A percentile compares a stretch with the other conserved stretches of the same genome.
These are phyloP conservation scores for Vaccinium darrowii DNA, from an alignment of 148 eudicot species.

Conservation along the genomic window DNA sequence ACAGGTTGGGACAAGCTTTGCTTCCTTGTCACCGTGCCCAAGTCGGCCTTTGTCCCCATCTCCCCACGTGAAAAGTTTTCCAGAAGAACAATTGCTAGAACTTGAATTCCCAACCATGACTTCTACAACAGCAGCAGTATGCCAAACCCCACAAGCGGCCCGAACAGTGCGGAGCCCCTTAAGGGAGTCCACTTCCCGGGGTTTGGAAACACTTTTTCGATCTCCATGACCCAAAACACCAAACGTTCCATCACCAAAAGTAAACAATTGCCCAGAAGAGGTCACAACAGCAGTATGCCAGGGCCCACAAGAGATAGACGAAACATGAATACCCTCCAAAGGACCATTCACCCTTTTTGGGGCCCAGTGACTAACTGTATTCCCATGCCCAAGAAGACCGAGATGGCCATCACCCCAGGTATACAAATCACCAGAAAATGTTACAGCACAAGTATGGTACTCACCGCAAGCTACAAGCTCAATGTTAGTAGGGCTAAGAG, in stretches of 20 bases:
- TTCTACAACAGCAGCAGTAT: slow-evolving; percentile 98
- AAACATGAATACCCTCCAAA: slow-evolving; percentile 90
- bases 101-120: slow-evolving; percentile 92
- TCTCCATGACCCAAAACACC: slow-evolving; percentile 97
- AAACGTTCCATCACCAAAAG: slow-evolving; percentile 95
- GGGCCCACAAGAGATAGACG: slow-evolving; percentile 90
- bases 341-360: slow-evolving; percentile 90
- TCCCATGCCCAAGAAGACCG: slow-evolving; percentile 94
- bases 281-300: slow-evolving; percentile 99
- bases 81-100: slow-evolving; percentile 93
- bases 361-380: slow-evolving; percentile 88
- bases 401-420: slow-evolving; percentile 96
- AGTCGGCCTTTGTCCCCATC: slow-evolving; percentile 95
- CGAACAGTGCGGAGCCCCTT: slow-evolving; percentile 91
- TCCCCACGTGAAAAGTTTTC: slow-evolving; percentile 97
- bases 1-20: slow-evolving; percentile 92
- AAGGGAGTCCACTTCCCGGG: slow-evolving; percentile 92
- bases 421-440: slow-evolving; percentile 92
- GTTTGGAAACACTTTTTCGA: slow-evolving; percentile 67
- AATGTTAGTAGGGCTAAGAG: slow-evolving; percentile 75
- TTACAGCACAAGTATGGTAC: slow-evolving; percentile 91
- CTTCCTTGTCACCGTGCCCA: slow-evolving; percentile 92
- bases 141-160: slow-evolving; percentile 98
- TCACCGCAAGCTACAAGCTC: slow-evolving; percentile 98
- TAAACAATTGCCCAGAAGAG: slow-evolving; percentile 92